These are phyloP conservation scores for Colletotrichum tanaceti DNA, from an alignment of 2,329 filamentous ascomycete genomes.

Conservation along the genomic window DNA sequence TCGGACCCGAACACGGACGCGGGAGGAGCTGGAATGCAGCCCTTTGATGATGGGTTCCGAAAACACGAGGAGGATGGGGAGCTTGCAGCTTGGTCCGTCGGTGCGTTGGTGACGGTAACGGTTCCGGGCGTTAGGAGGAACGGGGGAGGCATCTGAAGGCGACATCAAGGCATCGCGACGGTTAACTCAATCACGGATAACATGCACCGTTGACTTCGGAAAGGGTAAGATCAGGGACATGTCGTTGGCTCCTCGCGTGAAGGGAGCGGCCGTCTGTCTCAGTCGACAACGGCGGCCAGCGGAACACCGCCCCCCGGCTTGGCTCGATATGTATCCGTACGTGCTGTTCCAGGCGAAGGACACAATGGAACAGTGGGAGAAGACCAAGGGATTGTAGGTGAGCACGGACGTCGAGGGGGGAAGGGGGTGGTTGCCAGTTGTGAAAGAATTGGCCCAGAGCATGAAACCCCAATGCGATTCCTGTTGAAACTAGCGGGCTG, in stretches of 20 bases:
- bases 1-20: slow-evolving; percentile 32
- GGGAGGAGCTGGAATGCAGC: slow-evolving; percentile 2
- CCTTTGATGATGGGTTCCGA: slow-evolving; percentile 18
- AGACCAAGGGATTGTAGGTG: slow-evolving; percentile 23
- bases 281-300: slow-evolving; percentile 7
- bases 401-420: slow-evolving; percentile 29
- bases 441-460: slow-evolving; percentile 27
- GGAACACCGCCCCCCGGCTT: not conserved
- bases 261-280: not conserved
- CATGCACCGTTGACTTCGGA: not conserved
- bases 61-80: not conserved
- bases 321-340: not conserved
- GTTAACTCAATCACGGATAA: not conserved
- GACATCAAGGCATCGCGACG: not conserved
- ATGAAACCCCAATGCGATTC: slow-evolving; percentile 37
- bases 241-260: not conserved
- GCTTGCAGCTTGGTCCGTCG: slow-evolving; percentile 4
- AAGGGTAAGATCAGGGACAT: not conserved
- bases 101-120: not conserved
- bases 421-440: not conserved
- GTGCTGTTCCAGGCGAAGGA: not conserved
- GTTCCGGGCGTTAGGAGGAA: not conserved
- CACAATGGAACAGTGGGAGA: slow-evolving; percentile 5
- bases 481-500: slow-evolving; percentile 38
- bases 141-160: not conserved